These are phyloP conservation scores for Neotropicomus parvogracilis DNA, from an alignment of 1,284 basidiomycete species.

Conservation along the genomic window DNA sequence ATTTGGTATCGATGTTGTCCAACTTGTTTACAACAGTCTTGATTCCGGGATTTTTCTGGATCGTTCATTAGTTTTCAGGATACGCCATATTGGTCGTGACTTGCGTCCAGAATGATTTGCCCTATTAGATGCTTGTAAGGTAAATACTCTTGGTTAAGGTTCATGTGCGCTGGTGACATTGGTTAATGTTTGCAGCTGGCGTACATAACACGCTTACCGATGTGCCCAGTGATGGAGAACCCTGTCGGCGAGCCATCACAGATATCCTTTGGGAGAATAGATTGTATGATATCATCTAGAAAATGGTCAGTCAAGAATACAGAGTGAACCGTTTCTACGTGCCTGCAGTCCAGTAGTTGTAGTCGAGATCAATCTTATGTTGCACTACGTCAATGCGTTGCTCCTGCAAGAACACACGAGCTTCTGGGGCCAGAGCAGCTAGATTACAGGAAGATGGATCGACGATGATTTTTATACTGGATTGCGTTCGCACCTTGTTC, in stretches of 20 bases:
- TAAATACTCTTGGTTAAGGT: constrained; percentile 86
- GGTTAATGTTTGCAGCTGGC: not conserved
- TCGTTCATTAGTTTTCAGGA: constrained; percentile 4
- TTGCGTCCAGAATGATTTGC: constrained; percentile 84
- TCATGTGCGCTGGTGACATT: constrained; percentile 67
- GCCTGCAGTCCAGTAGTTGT: constrained; percentile 87
- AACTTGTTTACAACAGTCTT: constrained; percentile 96
- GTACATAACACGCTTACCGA: constrained; percentile 52
- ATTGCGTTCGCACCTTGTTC: constrained; percentile 50
- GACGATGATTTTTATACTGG: constrained; percentile 9
- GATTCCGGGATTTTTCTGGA: constrained; percentile 78
- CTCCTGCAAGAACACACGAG: constrained; percentile 51
- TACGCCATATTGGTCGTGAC: constrained; percentile 28
- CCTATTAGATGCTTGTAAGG: constrained; percentile 92
- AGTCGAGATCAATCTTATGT: constrained; percentile 65
- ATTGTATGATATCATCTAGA: constrained; percentile 77
- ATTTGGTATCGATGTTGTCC: constrained; percentile 81
- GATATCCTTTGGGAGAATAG: constrained; percentile 74
- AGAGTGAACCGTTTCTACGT: constrained; percentile 18
- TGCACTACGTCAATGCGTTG: constrained; percentile 54
- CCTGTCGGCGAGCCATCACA: constrained; percentile 79
- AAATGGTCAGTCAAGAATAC: constrained; percentile 1
- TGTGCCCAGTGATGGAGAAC: constrained; percentile 88
- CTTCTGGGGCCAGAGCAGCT: constrained; percentile 63
- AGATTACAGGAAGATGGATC: constrained; percentile 40